Conservation (phyloP, 2,329 filamentous ascomycete species). For the Aspergillus nomiae region DNA sequence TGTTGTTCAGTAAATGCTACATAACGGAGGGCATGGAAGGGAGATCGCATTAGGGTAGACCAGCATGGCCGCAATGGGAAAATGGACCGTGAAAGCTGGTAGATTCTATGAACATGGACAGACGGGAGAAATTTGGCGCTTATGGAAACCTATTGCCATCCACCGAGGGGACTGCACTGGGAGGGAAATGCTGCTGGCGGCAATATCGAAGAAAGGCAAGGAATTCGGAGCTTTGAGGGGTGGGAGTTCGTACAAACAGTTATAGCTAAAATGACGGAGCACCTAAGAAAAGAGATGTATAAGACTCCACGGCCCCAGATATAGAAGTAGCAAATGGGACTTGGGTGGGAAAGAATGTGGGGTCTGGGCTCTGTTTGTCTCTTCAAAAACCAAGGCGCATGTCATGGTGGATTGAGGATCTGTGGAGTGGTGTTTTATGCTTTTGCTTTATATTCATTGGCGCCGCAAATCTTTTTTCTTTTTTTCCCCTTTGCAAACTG, state of each 20-base stretch:
- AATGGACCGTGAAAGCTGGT: constrained; percentile 5
- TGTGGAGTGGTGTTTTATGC: neutral
- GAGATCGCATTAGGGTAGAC: neutral
- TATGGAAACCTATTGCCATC: constrained; percentile 4
- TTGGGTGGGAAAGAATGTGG: constrained; percentile 2
- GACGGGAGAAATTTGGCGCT: constrained; percentile 13
- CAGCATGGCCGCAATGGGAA: neutral
- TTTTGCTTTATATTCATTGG: neutral
- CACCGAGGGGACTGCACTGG: constrained; percentile 13
- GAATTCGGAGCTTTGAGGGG: constrained; percentile 3
- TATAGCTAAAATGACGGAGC: constrained; percentile 47
- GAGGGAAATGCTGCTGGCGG: constrained; percentile 11
- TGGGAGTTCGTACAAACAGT: constrained; percentile 45
- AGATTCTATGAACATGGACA: constrained; percentile 5
- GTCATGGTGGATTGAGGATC: neutral
- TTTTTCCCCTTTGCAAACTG: neutral
- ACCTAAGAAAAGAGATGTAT: constrained; percentile 40
- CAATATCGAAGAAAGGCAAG: constrained; percentile 10
- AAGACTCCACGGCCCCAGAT: constrained; percentile 29
- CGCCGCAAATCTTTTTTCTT: neutral
- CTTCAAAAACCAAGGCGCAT: neutral
- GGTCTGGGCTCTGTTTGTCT: neutral
- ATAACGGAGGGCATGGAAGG: constrained; percentile 4
- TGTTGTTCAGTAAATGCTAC: constrained; percentile 25
- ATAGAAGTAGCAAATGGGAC: constrained; percentile 10